Percentiles rank a stretch among this genome's conserved stretches.
Conservation (phyloP, 495 filamentous ascomycete species). For the Neurospora intermedia region DNA sequence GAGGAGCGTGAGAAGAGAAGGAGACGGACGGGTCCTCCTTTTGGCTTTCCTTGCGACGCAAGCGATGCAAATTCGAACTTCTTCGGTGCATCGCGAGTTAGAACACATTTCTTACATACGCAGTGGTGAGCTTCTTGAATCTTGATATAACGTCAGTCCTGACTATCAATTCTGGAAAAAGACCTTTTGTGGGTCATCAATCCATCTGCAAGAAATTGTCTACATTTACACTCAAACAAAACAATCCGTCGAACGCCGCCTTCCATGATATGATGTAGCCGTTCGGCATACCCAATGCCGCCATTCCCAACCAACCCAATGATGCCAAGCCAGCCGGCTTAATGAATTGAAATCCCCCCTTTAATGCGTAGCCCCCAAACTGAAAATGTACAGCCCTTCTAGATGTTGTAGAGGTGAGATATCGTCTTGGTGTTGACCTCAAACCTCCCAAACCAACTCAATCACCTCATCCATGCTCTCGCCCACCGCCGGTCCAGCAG, state of each 20-base stretch:
- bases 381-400: background rate
- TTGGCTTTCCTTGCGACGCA: too few species aligned
- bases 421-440: background rate
- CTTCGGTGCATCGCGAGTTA: too few species aligned
- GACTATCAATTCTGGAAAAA: background rate
- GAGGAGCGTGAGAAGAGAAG: background rate
- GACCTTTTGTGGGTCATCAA: background rate
- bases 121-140: background rate
- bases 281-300: background rate
- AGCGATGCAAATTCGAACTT: too few species aligned
- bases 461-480: conserved; percentile 20
- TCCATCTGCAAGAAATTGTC: background rate
- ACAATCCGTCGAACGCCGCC: background rate
- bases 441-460: conserved; percentile 24
- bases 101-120: background rate
- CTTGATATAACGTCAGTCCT: background rate
- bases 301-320: background rate
- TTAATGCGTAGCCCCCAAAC: background rate
- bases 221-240: background rate
- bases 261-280: background rate
- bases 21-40: background rate
- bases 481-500: background rate
- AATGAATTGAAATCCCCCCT: background rate
- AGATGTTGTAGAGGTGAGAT: too few species aligned
- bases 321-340: background rate